Base-by-base conservation (phyloP, 164 flowering plant genomes). In the Dillenia turbinata region DNA sequence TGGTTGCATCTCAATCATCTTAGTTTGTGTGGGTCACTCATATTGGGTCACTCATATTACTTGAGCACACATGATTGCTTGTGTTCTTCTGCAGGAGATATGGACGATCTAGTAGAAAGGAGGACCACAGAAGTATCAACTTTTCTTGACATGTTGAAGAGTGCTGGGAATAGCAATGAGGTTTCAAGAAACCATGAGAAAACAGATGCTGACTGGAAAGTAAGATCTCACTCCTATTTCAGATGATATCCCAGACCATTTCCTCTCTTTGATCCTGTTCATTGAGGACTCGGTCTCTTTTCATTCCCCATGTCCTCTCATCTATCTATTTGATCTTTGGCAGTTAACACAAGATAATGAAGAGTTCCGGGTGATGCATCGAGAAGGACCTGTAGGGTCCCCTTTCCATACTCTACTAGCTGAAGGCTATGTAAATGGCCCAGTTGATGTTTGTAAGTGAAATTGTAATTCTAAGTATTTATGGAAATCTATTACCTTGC, bases 371-470 rank as follows among this genome's bases (percentile, higher is more conserved):
- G 87, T 90, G 49, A 93, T 93, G 97, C 90, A 93, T 60, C 85
- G 96, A 49, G 92, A 88, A 81, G 96, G 93, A 66, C 87, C 86
- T 3, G 65, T 72, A 56, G 98, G 98, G 49, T 81, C 85, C 67
- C 98, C 96, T 0, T 83, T 81, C 73, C 97, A 93, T 72, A 69
- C 89, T 12, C 76, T 90, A 64, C 96, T 93, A 56, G 88, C 69
- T 64, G 98, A 93, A 81, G 98, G 97, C 77, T 93, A 82, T 66
- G 73, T 87, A 2, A 91, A 93, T 71, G 96, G 84, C 44, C 87
- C 96, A 33, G 22, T 87, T 24, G 96, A 94, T 82, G 79, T 75
- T 65, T 89, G 98, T 94, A 81, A 90, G 98, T 56, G 16, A 26
- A 54, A 43, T 33, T 51, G 26, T 8, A 24, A 26, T 22, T 15